Base-by-base conservation (phyloP, 73 alveolate species). In the Paramecium primaurelia region DNA sequence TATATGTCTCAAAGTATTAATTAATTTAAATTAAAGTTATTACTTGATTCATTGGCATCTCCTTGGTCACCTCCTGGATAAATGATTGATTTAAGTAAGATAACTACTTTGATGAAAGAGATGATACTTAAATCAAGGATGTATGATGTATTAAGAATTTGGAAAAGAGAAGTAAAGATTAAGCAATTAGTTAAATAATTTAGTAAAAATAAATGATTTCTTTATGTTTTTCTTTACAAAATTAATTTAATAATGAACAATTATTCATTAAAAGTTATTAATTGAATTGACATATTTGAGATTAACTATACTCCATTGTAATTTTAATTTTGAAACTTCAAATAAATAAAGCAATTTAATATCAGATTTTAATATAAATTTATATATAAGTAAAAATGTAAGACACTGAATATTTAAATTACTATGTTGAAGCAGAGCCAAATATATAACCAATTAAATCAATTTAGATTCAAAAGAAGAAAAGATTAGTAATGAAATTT, bases 21-120 rank as follows among this genome's bases (percentile, higher is more conserved):
- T 64, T 64, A 12, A 32, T 32, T 11, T 10, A 64, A 8, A 32
- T 12, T 59, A 16, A 49, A 49, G 60, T 2, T 49, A 49, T 14
- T 64, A 28, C 84, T 64, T 64, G 84, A 64, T 64, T 64, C 84
- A 5, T n/a, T 49, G 0, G 84, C 84, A 64, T 64, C 42, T 32
- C 84, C 84, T 64, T 64, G 84, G 84, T 64, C 84, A 64, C 84
- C 60, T 32, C 69, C 69, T 54, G 69, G 32, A 54, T 54, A 54
- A 54, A n/a, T 54, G 11, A 18, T 54, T 54, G 69, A 54, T 54
- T 18, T 54, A 54, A 54, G 22, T n/a, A n/a, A 7, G 4, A 8
- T 54, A 1, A 54, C 30, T n/a, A n/a, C 69, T 22, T 18, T 54
- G 4, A 54, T 54, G 69, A 54, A 54, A 18, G 69, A 54, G 9